Evolutionary conservation across 805 yeast species (phyloP).

Genomic region (Starmera quercuum): DNA sequence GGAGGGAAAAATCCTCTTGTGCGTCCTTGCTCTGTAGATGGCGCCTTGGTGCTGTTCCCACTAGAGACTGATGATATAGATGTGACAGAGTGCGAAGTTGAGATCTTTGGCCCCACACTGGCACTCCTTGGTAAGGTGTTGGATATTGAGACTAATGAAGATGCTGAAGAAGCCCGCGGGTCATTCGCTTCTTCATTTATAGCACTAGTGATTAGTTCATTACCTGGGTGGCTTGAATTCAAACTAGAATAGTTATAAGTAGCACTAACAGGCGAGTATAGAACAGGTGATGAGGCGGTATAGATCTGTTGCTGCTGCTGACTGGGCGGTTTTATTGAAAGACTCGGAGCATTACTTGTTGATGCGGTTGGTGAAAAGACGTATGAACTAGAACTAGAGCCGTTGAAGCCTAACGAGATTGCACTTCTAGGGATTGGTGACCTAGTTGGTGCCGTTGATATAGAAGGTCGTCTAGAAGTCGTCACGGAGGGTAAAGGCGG

Average conservation of each 20-base stretch:
- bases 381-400: slow-evolving; percentile 16
- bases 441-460: slow-evolving; percentile 14
- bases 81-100: background rate
- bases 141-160: slow-evolving; percentile 10
- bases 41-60: background rate
- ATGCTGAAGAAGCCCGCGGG: background rate
- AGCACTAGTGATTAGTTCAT: slow-evolving; percentile 7
- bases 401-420: slow-evolving; percentile 14
- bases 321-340: slow-evolving; percentile 13
- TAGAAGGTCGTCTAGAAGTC: slow-evolving; percentile 20
- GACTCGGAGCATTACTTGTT: background rate
- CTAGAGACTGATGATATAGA: background rate
- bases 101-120: too few relatives aligned
- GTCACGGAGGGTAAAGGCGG: slow-evolving; percentile 27
- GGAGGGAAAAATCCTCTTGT: background rate
- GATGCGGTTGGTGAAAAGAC: slow-evolving; percentile 16
- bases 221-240: background rate
- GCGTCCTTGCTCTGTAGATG: background rate
- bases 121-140: too few relatives aligned
- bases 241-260: too few relatives aligned
- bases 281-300: slow-evolving; percentile 15
- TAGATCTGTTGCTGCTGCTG: background rate
- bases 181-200: slow-evolving; percentile 11
- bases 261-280: slow-evolving; percentile 13
- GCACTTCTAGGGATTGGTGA: slow-evolving; percentile 19